Evolutionary conservation across 305 asterid genomes (phyloP).

Genomic region (Plantago coronopus): DNA sequence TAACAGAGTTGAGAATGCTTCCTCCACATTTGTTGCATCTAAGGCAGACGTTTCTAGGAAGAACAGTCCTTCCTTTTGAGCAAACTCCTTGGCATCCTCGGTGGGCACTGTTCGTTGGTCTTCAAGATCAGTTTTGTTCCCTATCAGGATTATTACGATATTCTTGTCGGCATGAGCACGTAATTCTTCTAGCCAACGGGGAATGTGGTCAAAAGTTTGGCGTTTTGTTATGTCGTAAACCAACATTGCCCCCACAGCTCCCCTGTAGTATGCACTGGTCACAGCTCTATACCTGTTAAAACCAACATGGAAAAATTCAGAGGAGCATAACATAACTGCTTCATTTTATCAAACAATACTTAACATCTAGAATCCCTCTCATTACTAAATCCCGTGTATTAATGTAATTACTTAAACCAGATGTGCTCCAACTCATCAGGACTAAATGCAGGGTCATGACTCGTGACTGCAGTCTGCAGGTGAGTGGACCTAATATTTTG

Average conservation of each 20-base stretch:
- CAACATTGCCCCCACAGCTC: constrained; percentile 82
- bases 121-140: constrained; percentile 75
- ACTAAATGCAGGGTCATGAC: too few relatives aligned
- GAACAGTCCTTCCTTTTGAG: constrained; percentile 55
- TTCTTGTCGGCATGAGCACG: constrained; percentile 86
- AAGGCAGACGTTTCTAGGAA: constrained; percentile 68
- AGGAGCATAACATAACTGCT: neutral
- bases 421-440: too few relatives aligned
- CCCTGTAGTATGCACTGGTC: constrained; percentile 81
- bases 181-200: constrained; percentile 83
- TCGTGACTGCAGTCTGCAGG: too few relatives aligned
- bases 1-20: constrained; percentile 51
- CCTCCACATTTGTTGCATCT: constrained; percentile 68
- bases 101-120: constrained; percentile 64
- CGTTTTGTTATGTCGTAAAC: constrained; percentile 77
- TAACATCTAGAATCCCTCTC: too few relatives aligned
- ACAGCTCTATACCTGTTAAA: constrained; percentile 70
- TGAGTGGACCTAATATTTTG: neutral
- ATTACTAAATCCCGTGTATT: too few relatives aligned
- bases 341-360: neutral
- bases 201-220: constrained; percentile 73
- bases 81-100: constrained; percentile 65
- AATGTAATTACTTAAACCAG: too few relatives aligned
- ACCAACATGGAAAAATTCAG: constrained; percentile 1
- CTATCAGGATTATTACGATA: constrained; percentile 64